phyloP scores from a whole-genome alignment of 495 filamentous ascomycete genomes.

The Lepidopterella palustris region DNA sequence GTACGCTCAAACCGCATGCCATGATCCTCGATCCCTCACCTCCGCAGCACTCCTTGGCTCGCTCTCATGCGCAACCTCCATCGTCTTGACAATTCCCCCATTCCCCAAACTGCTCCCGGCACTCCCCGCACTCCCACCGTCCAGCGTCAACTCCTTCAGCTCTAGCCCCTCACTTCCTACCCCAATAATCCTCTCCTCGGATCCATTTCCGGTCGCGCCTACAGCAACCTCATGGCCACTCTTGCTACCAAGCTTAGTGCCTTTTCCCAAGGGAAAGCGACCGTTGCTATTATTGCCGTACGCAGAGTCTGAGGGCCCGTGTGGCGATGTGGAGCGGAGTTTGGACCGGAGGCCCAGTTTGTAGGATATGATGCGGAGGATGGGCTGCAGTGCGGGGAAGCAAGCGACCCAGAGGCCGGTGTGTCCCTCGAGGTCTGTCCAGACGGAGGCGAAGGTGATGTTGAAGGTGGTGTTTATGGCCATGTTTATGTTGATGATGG shows the following conservation, averaged over 20 bases:
- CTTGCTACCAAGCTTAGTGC: neutral
- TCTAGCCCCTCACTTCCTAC: neutral
- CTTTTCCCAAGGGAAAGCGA: neutral
- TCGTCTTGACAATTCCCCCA: neutral
- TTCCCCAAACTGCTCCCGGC: neutral
- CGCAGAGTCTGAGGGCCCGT: neutral
- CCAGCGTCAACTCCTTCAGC: neutral
- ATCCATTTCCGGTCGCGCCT: neutral
- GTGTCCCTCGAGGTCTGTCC: constrained; percentile 36
- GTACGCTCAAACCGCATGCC: neutral
- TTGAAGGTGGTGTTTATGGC: constrained; percentile 19
- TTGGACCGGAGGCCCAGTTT: constrained; percentile 21
- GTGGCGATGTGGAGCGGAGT: neutral
- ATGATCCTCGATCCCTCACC: neutral
- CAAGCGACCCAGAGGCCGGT: constrained; percentile 35
- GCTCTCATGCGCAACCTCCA: neutral
- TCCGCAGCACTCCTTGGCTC: neutral
- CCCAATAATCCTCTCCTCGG: neutral
- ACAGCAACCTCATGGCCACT: neutral
- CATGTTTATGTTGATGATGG: neutral
- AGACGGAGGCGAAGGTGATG: constrained; percentile 30
- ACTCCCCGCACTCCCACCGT: neutral
- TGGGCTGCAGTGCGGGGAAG: constrained; percentile 33
- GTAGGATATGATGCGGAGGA: constrained; percentile 27
- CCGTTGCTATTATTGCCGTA: neutral